A percentile compares a stretch with the other conserved stretches of the same genome.
phyloP scores from a whole-genome alignment of 345 rosid genomes.

The Boechera stricta region DNA sequence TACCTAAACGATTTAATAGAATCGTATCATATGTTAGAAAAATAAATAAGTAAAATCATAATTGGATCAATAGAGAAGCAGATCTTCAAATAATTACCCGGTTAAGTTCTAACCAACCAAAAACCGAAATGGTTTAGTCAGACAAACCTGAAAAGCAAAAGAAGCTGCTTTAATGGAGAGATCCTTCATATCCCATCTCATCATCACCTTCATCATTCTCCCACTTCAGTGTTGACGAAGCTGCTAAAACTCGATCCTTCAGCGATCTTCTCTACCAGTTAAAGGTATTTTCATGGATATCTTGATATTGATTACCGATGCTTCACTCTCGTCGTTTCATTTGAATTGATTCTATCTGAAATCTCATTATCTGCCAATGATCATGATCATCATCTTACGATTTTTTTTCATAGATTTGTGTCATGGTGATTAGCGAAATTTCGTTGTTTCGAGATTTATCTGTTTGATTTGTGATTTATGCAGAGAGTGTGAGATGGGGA shows the following conservation, averaged over 20 bases:
- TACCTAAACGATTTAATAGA: too few species aligned
- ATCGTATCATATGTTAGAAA: too few species aligned
- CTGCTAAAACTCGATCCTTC: conserved; percentile 7
- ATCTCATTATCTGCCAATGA: conserved; percentile 1
- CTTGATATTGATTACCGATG: not conserved
- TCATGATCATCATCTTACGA: too few species aligned
- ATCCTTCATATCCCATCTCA: conserved; percentile 22
- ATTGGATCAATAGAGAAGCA: too few species aligned
- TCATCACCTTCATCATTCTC: conserved; percentile 1
- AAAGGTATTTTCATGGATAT: conserved; percentile 9
- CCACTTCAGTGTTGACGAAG: conserved; percentile 33
- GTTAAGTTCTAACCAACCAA: not conserved
- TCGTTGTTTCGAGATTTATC: conserved; percentile 1
- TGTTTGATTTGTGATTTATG: not conserved
- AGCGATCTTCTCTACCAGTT: not conserved
- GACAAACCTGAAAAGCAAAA: not conserved
- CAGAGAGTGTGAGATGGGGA: conserved; percentile 53
- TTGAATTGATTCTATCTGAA: not conserved
- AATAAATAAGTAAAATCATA: too few species aligned
- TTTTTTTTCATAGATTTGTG: not conserved
- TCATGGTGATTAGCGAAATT: conserved; percentile 5
- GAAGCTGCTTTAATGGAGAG: not conserved
- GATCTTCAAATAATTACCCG: not conserved
- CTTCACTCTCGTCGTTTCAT: conserved; percentile 10
- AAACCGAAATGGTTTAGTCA: not conserved